These are phyloP conservation scores for Rosa rugosa DNA, from an alignment of 306 rosid species.

Conservation along the genomic window DNA sequence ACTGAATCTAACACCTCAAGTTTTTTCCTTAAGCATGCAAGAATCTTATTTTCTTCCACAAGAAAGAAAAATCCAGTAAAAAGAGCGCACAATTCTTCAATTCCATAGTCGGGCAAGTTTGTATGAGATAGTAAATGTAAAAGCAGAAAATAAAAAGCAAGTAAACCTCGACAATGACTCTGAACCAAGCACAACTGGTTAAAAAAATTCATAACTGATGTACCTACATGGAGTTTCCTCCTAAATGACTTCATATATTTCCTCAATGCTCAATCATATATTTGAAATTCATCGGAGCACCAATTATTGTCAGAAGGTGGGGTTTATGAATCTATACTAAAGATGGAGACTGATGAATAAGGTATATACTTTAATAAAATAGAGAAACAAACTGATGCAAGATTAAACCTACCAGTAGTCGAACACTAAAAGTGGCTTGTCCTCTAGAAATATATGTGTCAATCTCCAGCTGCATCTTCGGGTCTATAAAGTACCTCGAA, in stretches of 20 bases:
- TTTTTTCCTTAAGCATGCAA: background rate
- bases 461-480: constrained; percentile 55
- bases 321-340: constrained; percentile 6
- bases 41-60: background rate
- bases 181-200: background rate
- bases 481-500: constrained; percentile 43
- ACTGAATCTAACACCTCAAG: background rate
- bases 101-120: background rate
- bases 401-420: constrained; percentile 40
- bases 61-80: background rate
- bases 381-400: constrained; percentile 2
- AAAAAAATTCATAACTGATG: constrained; percentile 1
- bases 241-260: background rate
- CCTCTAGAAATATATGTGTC: constrained; percentile 42
- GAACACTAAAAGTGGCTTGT: constrained; percentile 44
- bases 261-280: constrained; percentile 3
- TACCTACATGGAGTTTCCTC: constrained; percentile 24
- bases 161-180: background rate
- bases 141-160: background rate
- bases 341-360: background rate
- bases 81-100: background rate
- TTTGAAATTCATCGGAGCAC: constrained; percentile 22
- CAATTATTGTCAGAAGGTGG: constrained; percentile 3
- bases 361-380: background rate
- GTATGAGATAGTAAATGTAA: background rate